Evolutionary conservation across 2,329 filamentous ascomycete genomes (phyloP).

Genomic region (Aureobasidium sp.): DNA sequence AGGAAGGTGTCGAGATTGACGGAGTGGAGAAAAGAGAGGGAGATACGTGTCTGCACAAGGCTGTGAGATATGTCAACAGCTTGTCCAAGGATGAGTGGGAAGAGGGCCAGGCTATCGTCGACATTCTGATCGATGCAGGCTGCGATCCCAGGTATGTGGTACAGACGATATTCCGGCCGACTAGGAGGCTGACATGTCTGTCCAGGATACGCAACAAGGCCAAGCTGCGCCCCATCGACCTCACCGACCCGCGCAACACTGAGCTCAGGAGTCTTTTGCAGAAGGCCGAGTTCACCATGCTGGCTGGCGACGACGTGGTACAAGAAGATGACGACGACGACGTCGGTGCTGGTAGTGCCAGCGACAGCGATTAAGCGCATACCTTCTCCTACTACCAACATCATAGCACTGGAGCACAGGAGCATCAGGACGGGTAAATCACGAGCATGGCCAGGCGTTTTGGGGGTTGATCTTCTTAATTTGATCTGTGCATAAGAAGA

Average conservation of each 20-base stretch:
- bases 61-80: constrained; percentile 68
- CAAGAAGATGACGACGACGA: constrained; percentile 39
- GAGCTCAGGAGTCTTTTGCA: constrained; percentile 57
- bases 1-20: constrained; percentile 80
- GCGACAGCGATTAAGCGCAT: constrained; percentile 38
- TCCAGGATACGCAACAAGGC: constrained; percentile 60
- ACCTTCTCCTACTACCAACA: neutral
- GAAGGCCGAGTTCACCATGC: constrained; percentile 61
- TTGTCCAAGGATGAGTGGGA: constrained; percentile 57
- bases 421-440: neutral
- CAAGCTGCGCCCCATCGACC: constrained; percentile 62
- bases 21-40: constrained; percentile 62
- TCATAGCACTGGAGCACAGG: neutral
- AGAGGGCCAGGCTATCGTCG: constrained; percentile 60
- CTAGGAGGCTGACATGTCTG: neutral
- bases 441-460: constrained; percentile 16
- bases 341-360: constrained; percentile 34
- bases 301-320: constrained; percentile 43
- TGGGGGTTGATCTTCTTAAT: constrained; percentile 4
- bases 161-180: neutral
- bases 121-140: constrained; percentile 78
- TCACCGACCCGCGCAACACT: constrained; percentile 64
- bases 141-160: constrained; percentile 46
- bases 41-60: constrained; percentile 74
- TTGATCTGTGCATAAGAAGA: constrained; percentile 4